A percentile compares a stretch with the other conserved stretches of the same genome.
phyloP scores from a whole-genome alignment of 768 basidiomycete species.

The Mrakia gelida region DNA sequence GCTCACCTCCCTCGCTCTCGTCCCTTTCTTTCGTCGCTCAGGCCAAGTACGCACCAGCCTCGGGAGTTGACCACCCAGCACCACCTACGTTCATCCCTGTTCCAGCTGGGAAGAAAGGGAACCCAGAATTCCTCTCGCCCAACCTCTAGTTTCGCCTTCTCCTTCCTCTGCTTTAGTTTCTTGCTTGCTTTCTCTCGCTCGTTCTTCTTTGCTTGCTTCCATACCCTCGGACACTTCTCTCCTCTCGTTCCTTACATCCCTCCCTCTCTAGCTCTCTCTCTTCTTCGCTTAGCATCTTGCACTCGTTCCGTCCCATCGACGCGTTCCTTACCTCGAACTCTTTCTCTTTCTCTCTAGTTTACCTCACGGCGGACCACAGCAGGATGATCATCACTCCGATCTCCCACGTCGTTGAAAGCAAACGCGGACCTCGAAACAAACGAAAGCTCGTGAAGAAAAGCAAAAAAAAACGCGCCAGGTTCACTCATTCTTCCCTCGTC shows the following conservation, averaged over 20 bases:
- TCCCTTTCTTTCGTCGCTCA: not conserved
- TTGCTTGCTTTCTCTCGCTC: not conserved
- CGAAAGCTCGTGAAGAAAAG: not conserved
- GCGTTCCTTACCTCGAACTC: not conserved
- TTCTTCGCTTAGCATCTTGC: no score
- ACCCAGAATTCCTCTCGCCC: not conserved
- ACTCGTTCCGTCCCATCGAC: no score
- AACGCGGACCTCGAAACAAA: not conserved
- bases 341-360: no score
- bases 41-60: constrained; percentile 27
- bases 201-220: no score
- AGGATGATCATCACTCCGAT: not conserved
- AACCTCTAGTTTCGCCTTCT: not conserved
- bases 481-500: no score
- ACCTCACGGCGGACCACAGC: not conserved
- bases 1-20: no score
- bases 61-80: not conserved
- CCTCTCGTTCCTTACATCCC: no score
- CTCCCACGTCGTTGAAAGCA: no score
- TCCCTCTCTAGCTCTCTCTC: no score
- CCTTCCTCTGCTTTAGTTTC: not conserved
- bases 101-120: constrained; percentile 9
- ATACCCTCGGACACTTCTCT: no score
- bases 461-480: no score
- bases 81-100: not conserved